phyloP scores from a whole-genome alignment of 768 basidiomycete genomes.

The Goffeauzyma gilvescens region DNA sequence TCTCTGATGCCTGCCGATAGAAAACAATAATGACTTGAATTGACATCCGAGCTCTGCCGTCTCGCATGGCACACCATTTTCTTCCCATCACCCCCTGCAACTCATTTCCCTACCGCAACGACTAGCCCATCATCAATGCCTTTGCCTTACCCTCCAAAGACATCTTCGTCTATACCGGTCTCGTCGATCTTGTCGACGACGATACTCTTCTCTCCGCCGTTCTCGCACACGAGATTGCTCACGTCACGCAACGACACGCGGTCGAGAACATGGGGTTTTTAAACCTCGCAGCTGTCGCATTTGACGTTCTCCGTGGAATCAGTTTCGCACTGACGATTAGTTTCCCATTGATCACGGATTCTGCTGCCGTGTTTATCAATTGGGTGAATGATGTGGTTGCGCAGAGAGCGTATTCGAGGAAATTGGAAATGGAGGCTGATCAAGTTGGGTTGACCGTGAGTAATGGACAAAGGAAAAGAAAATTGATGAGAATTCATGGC shows the following conservation, averaged over 20 bases:
- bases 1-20: too few relatives aligned
- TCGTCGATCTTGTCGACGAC: conserved; percentile 34
- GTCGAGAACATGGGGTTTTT: conserved; percentile 38
- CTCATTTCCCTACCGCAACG: too few relatives aligned
- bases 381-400: conserved; percentile 34
- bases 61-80: too few relatives aligned
- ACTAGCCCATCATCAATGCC: conserved; percentile 35
- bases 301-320: conserved; percentile 36
- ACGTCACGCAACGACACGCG: conserved; percentile 35
- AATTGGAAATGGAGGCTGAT: conserved; percentile 37
- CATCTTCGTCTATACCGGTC: conserved; percentile 36
- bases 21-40: too few relatives aligned
- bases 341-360: conserved; percentile 36
- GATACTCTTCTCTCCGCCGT: conserved; percentile 36
- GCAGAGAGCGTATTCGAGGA: conserved; percentile 34
- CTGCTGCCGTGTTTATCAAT: conserved; percentile 33
- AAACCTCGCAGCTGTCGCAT: conserved; percentile 35
- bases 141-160: conserved; percentile 36
- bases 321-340: conserved; percentile 35
- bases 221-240: conserved; percentile 35
- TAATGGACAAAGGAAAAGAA: too few relatives aligned
- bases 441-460: conserved; percentile 34
- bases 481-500: too few relatives aligned
- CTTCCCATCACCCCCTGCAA: too few relatives aligned
- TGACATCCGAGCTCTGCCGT: too few relatives aligned